Conservation (phyloP, 768 basidiomycete species). For the Serpula lacrymans region DNA sequence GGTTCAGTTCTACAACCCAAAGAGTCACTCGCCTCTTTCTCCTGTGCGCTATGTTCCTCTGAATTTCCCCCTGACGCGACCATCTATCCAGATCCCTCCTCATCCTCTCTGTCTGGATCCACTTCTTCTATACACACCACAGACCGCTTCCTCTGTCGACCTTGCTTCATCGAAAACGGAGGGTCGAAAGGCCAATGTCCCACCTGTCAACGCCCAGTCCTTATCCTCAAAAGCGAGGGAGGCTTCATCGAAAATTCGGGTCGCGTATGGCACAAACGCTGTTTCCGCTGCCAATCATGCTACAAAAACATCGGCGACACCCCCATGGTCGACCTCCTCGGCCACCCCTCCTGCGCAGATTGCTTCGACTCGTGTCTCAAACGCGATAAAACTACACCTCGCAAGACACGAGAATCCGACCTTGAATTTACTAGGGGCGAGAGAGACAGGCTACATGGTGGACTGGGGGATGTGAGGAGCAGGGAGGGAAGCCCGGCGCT, state of each 20-base stretch:
- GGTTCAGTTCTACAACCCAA: conserved; percentile 81
- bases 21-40: conserved; percentile 65
- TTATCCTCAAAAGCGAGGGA: conserved; percentile 74
- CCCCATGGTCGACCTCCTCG: conserved; percentile 83
- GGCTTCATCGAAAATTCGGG: conserved; percentile 70
- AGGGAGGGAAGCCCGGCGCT: conserved; percentile 58
- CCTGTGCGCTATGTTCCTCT: conserved; percentile 61
- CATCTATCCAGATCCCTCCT: conserved; percentile 73
- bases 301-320: conserved; percentile 66
- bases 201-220: conserved; percentile 64
- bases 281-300: conserved; percentile 75
- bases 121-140: conserved; percentile 12
- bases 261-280: conserved; percentile 77
- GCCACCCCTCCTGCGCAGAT: conserved; percentile 72
- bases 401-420: conserved; percentile 37
- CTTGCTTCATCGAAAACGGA: conserved; percentile 69
- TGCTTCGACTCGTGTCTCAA: conserved; percentile 79
- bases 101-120: conserved; percentile 14
- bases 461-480: conserved; percentile 39
- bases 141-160: conserved; percentile 68
- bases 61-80: conserved; percentile 80
- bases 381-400: conserved; percentile 40
- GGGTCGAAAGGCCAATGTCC: conserved; percentile 77
- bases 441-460: conserved; percentile 42
- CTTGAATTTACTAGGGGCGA: conserved; percentile 23